Evolutionary conservation across 2,329 filamentous ascomycete genomes (phyloP).

Genomic region (Clonostachys byssicola): DNA sequence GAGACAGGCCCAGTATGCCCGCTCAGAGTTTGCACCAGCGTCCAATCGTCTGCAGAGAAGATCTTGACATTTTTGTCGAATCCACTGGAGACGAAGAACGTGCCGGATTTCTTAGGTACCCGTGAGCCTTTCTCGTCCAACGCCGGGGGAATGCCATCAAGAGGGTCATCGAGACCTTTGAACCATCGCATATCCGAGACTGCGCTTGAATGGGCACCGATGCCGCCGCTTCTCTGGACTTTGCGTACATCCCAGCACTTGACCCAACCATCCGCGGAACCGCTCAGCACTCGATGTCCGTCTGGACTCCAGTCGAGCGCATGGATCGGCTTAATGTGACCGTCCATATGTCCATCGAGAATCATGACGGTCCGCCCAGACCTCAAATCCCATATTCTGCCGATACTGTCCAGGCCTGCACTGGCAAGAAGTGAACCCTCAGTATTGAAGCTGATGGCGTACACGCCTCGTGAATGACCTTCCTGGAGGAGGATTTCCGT

Average conservation of each 20-base stretch:
- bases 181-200: slow-evolving; percentile 94
- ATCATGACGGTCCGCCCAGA: slow-evolving; percentile 95
- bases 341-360: slow-evolving; percentile 78
- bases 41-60: slow-evolving; percentile 96
- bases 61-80: slow-evolving; percentile 96
- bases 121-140: slow-evolving; percentile 61
- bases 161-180: slow-evolving; percentile 76
- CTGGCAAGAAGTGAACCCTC: slow-evolving; percentile 89
- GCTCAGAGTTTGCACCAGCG: slow-evolving; percentile 77
- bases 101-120: slow-evolving; percentile 79
- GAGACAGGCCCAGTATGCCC: slow-evolving; percentile 92
- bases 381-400: slow-evolving; percentile 90
- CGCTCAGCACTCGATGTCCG: slow-evolving; percentile 87
- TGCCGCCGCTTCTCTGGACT: slow-evolving; percentile 75
- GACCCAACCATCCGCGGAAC: slow-evolving; percentile 89
- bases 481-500: slow-evolving; percentile 86
- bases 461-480: slow-evolving; percentile 91
- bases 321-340: slow-evolving; percentile 85
- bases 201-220: slow-evolving; percentile 87
- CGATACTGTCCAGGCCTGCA: slow-evolving; percentile 91
- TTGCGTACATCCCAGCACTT: slow-evolving; percentile 98
- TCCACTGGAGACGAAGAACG: slow-evolving; percentile 85
- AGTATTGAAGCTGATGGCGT: slow-evolving; percentile 81
- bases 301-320: slow-evolving; percentile 90
- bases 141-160: slow-evolving; percentile 55